Evolutionary conservation across 2,329 filamentous ascomycete genomes (phyloP).

Genomic region (Albophoma yamanashiensis): DNA sequence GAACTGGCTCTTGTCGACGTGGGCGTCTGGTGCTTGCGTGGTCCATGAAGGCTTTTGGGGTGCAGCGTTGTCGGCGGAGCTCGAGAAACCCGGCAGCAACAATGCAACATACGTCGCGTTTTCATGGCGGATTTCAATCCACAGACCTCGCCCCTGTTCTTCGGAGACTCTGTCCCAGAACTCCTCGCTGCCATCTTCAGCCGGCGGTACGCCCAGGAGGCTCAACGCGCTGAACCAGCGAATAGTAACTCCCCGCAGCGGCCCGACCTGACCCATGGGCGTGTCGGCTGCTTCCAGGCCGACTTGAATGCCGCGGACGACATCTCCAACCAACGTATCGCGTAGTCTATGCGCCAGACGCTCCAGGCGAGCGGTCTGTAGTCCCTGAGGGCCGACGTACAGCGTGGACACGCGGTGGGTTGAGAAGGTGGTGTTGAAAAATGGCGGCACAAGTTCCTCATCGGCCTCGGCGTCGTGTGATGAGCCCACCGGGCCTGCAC

Average conservation of each 20-base stretch:
- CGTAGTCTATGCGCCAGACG: constrained; percentile 36
- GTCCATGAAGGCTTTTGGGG: constrained; percentile 7
- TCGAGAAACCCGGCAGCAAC: constrained; percentile 30
- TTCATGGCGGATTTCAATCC: constrained; percentile 41
- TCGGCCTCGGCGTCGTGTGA: constrained; percentile 4
- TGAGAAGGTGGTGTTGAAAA: constrained; percentile 50
- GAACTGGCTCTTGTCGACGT: constrained; percentile 21
- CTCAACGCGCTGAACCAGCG: constrained; percentile 29
- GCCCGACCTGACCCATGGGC: constrained; percentile 24
- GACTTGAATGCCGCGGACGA: constrained; percentile 49
- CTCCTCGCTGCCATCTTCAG: constrained; percentile 7
- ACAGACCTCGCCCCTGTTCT: constrained; percentile 22
- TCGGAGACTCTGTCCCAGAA: constrained; percentile 9
- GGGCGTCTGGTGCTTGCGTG: constrained; percentile 5
- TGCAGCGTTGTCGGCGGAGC: constrained; percentile 3
- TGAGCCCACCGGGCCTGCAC: not conserved
- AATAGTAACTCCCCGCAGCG: constrained; percentile 35
- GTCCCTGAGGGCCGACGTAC: constrained; percentile 29
- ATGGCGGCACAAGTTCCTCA: constrained; percentile 23
- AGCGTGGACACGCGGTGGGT: constrained; percentile 45
- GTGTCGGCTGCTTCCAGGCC: constrained; percentile 32
- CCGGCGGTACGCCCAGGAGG: constrained; percentile 18
- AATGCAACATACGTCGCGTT: constrained; percentile 39
- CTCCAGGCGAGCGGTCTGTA: constrained; percentile 28
- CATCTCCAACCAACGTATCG: constrained; percentile 45